These are phyloP conservation scores for Fomitopsis betulina DNA, from an alignment of 1,284 basidiomycete genomes.

Conservation along the genomic window DNA sequence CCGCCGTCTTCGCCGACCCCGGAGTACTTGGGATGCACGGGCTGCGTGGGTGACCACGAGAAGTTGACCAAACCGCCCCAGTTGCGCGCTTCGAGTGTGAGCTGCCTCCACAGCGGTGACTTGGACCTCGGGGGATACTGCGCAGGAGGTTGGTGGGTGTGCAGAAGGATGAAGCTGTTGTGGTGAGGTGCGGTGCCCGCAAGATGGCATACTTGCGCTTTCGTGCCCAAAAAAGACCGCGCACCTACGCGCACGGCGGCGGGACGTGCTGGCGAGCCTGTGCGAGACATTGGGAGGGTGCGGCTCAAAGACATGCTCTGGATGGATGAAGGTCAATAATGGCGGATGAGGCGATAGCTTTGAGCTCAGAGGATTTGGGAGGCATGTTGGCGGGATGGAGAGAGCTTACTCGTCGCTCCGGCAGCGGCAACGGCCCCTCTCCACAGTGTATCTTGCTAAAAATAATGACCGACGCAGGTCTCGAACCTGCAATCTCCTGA, in stretches of 20 bases:
- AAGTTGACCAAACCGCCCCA: constrained; percentile 60
- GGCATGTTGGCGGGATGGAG: too few species aligned
- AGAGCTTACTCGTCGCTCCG: too few species aligned
- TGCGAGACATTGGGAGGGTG: too few species aligned
- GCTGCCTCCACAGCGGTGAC: constrained; percentile 47
- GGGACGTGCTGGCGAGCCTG: too few species aligned
- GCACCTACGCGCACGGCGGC: neutral
- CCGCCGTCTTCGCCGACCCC: constrained; percentile 15
- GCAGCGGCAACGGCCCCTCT: too few species aligned
- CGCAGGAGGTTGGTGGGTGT: constrained; percentile 43
- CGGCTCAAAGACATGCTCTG: too few species aligned
- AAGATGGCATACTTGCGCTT: constrained; percentile 8
- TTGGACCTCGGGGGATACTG: constrained; percentile 44
- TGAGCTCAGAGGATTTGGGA: too few species aligned
- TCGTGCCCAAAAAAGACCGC: neutral
- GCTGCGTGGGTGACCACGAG: constrained; percentile 39
- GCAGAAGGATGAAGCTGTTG: constrained; percentile 52
- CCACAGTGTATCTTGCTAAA: too few species aligned
- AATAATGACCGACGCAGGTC: constrained; percentile 41
- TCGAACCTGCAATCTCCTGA: constrained; percentile 49
- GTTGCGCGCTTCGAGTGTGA: constrained; percentile 38
- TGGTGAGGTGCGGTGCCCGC: constrained; percentile 48
- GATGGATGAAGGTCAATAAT: too few species aligned
- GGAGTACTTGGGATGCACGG: constrained; percentile 10
- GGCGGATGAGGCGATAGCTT: too few species aligned